Evolutionary conservation across 352 stramenopile species (phyloP), one percentile per base, ranked within the genome.

Genomic region (Globisporangium polare): DNA sequence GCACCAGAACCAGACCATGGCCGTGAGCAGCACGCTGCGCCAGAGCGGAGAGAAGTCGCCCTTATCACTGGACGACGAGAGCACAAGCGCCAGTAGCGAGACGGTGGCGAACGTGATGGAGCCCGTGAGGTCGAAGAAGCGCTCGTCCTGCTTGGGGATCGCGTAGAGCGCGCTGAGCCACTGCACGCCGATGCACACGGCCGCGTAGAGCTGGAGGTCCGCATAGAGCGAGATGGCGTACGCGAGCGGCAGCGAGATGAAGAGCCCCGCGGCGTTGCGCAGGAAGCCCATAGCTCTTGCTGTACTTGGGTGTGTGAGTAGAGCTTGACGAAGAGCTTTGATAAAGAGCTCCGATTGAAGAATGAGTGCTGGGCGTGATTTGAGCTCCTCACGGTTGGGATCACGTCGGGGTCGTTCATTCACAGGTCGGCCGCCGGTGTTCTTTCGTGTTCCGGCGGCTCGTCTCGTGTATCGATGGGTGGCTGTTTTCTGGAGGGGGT

Each of bases 71-170:
- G 13, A 63, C 43, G 15, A 60, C 18, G 35, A 66, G 35, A 24
- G 45, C 53, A 50, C 53, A 41, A 75, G 80, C 46, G 73, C 75
- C 18, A 88, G 59, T 27, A 87, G 60, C 33, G 80, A 83, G 31
- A 94, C 71, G 2, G 64, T 55, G 29, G 77, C 80, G 64, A 89
- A 92, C 24, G 88, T 95, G 31, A 74, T 55, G n/a, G 86, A 80
- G 47, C 88, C 88, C 18, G 84, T 94, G 52, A 95, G 67, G 65
- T 96, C 88, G 64, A 92, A 94, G 63, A 85, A 90, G 18, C 71
- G 84, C 65, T 96, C 88, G 58, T 85, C 78, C 39, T 90, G 69
- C 41, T 75, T 76, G 27, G 84, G 84, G 29, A 93, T 69, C 18
- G 78, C 80, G 66, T 91, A 80, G 31, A 91, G 41, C n/a, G 74